Percentiles rank a stretch among this genome's conserved stretches.
Evolutionary conservation across 306 rosid species (phyloP).

Genomic region (Dalbergia cultrata): DNA sequence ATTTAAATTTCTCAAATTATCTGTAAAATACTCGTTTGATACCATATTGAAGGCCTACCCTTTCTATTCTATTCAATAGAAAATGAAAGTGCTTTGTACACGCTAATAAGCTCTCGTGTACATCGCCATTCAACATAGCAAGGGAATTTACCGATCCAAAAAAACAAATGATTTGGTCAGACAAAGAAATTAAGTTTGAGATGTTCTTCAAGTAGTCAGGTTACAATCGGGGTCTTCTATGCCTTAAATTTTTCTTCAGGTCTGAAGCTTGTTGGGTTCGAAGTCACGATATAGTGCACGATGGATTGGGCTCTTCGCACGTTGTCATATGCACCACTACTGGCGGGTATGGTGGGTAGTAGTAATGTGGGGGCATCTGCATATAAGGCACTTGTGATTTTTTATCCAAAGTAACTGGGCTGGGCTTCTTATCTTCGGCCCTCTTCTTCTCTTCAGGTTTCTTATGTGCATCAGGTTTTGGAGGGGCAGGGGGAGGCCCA

Average conservation of each 20-base stretch:
- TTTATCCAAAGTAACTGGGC: conserved; percentile 5
- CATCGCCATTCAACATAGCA: background rate
- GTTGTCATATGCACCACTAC: conserved; percentile 34
- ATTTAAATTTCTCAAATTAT: background rate
- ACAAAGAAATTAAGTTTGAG: background rate
- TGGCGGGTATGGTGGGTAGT: conserved; percentile 36
- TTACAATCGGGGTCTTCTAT: too few species aligned
- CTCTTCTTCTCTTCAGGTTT: conserved; percentile 47
- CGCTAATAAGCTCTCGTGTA: too few species aligned
- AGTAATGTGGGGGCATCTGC: conserved; percentile 30
- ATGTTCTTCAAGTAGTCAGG: background rate
- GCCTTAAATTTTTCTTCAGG: background rate
- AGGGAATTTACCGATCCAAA: background rate
- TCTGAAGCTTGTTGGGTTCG: background rate
- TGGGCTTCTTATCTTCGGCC: conserved; percentile 26
- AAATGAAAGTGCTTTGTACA: too few species aligned
- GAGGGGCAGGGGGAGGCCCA: conserved; percentile 68
- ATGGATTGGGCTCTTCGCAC: conserved; percentile 57
- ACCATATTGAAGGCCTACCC: too few species aligned
- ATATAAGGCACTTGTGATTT: conserved; percentile 17
- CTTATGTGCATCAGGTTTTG: conserved; percentile 48
- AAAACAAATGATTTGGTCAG: background rate
- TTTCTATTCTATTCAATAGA: too few species aligned
- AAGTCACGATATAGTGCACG: conserved; percentile 56
- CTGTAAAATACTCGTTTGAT: background rate